Evolutionary conservation across 192 early-diverging fungal species (phyloP).

Genomic region (Rhizophagus prolifer): DNA sequence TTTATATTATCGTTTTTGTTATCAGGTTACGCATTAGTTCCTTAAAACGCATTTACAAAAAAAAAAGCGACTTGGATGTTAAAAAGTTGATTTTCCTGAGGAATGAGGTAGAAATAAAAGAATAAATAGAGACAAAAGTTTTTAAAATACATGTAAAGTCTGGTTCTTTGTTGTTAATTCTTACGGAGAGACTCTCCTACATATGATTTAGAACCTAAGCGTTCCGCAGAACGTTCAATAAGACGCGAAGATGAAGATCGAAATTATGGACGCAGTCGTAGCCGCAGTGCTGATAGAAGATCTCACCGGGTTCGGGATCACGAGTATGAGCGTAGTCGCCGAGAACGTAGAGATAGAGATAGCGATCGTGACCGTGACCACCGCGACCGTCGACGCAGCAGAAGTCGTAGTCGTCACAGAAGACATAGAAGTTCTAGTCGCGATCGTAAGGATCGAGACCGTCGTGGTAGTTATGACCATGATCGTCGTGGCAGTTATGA

Average conservation of each 20-base stretch:
- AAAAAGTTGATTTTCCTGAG: conserved; percentile 19
- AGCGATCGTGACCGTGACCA: neutral
- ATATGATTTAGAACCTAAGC: conserved; percentile 22
- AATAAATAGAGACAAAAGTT: neutral
- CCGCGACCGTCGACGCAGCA: conserved; percentile 2
- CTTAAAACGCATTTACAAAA: neutral
- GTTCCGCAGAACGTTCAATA: neutral
- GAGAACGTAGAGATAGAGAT: conserved; percentile 9
- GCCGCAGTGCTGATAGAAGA: conserved; percentile 2
- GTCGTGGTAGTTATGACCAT: conserved; percentile 19
- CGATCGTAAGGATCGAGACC: conserved; percentile 13
- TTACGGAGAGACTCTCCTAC: conserved; percentile 20
- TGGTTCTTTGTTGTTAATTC: neutral
- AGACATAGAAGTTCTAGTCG: conserved; percentile 25
- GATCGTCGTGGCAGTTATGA: conserved; percentile 24
- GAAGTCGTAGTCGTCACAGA: conserved; percentile 5
- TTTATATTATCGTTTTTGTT: conserved; percentile 16
- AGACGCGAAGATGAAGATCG: conserved; percentile 7
- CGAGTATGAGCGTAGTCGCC: conserved; percentile 16
- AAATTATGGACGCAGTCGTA: conserved; percentile 20
- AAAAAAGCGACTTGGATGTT: conserved; percentile 18
- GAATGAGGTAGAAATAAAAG: conserved; percentile 32
- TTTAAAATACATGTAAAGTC: conserved; percentile 19
- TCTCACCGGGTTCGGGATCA: conserved; percentile 17
- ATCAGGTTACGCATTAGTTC: conserved; percentile 2